Conservation (phyloP, 805 yeast species). For the Candida hungchunana region DNA sequence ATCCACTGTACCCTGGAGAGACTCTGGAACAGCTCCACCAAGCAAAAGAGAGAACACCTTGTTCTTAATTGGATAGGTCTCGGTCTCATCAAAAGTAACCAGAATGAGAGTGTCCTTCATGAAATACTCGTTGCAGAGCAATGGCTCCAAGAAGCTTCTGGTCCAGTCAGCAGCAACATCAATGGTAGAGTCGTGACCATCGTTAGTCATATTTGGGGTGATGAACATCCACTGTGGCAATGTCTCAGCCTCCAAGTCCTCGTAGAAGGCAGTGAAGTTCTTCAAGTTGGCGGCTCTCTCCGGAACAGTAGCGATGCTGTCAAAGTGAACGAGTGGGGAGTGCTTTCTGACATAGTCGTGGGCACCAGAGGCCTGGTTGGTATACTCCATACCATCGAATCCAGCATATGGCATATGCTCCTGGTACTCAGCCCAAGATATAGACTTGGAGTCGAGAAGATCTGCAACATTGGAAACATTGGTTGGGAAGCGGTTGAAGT, state of each 20-base stretch:
- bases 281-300: conserved; percentile 41
- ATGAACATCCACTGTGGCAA: conserved; percentile 51
- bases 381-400: conserved; percentile 43
- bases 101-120: conserved; percentile 40
- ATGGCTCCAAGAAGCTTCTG: conserved; percentile 39
- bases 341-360: conserved; percentile 50
- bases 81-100: conserved; percentile 48
- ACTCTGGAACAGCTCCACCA: conserved; percentile 43
- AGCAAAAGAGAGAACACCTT: conserved; percentile 41
- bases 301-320: conserved; percentile 33
- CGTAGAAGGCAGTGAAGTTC: conserved; percentile 41
- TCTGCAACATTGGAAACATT: conserved; percentile 47
- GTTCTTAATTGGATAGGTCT: conserved; percentile 40
- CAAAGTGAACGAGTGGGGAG: conserved; percentile 43
- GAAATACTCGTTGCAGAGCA: conserved; percentile 42
- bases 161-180: conserved; percentile 46
- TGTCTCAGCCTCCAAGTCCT: conserved; percentile 35
- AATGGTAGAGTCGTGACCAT: conserved; percentile 47
- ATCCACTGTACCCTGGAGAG: conserved; percentile 37
- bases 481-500: conserved; percentile 39
- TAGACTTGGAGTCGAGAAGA: conserved; percentile 34
- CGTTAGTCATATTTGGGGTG: conserved; percentile 52
- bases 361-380: conserved; percentile 38
- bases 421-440: conserved; percentile 52
- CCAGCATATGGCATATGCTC: conserved; percentile 52